Conservation (phyloP, 2,329 filamentous ascomycete species). For the Alternaria gaisen region DNA sequence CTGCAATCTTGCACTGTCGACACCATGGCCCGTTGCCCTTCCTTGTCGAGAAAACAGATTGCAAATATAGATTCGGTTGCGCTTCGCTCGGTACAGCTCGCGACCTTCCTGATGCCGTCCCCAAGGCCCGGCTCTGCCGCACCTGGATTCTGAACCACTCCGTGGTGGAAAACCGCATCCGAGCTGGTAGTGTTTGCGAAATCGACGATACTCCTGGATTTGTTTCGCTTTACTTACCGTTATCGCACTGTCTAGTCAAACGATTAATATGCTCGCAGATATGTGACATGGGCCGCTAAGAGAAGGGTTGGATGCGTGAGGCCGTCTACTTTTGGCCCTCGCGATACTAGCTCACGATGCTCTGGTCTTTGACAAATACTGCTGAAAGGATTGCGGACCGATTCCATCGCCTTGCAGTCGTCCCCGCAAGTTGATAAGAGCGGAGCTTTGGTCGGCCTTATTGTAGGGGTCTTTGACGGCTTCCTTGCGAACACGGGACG, state of each 20-base stretch:
- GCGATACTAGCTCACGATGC: not conserved
- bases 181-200: not conserved
- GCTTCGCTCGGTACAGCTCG: not conserved
- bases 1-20: not conserved
- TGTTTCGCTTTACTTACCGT: not conserved
- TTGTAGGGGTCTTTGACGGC: not conserved
- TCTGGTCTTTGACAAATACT: not conserved
- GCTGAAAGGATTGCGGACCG: conserved; percentile 1
- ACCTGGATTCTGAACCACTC: not conserved
- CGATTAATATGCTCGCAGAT: not conserved
- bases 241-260: not conserved
- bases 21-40: not conserved
- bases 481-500: not conserved
- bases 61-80: not conserved
- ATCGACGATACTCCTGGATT: not conserved
- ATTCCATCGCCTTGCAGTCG: conserved; percentile 1
- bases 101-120: not conserved
- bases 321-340: not conserved
- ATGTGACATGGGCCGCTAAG: not conserved
- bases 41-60: not conserved
- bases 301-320: not conserved
- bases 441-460: not conserved
- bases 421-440: conserved; percentile 3
- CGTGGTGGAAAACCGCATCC: not conserved
- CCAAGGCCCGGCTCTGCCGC: not conserved